These are phyloP conservation scores for Borealophlyctis nickersoniae DNA, from an alignment of 192 early-diverging fungal species.

Conservation along the genomic window DNA sequence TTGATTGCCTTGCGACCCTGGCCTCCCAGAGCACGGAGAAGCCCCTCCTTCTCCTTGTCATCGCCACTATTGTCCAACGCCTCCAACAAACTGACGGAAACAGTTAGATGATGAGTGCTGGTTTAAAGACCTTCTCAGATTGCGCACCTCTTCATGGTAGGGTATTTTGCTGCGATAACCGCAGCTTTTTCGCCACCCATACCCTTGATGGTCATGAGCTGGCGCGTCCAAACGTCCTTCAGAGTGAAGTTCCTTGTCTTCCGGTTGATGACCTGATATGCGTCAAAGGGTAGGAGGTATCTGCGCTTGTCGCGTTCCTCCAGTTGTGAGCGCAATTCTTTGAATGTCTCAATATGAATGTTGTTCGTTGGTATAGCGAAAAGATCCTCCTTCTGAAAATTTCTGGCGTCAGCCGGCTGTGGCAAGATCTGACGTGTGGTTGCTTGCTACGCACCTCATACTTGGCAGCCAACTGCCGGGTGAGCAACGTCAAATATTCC, in stretches of 20 bases:
- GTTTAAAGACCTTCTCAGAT: background rate
- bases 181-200: conserved; percentile 81
- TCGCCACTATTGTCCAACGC: conserved; percentile 38
- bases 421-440: background rate
- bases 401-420: background rate
- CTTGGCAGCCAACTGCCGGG: conserved; percentile 45
- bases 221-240: conserved; percentile 74
- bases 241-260: conserved; percentile 73
- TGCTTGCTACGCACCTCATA: conserved; percentile 49
- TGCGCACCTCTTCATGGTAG: conserved; percentile 55
- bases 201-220: conserved; percentile 83
- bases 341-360: conserved; percentile 14
- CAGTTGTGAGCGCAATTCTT: conserved; percentile 19
- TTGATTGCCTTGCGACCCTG: conserved; percentile 34
- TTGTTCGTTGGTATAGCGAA: conserved; percentile 15
- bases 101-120: background rate
- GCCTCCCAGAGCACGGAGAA: conserved; percentile 45
- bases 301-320: conserved; percentile 11
- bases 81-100: conserved; percentile 40
- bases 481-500: conserved; percentile 67
- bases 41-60: conserved; percentile 41
- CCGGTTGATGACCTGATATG: conserved; percentile 65
- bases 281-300: conserved; percentile 60
- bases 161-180: conserved; percentile 64
- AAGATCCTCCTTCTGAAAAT: conserved; percentile 24